These are phyloP conservation scores for Moelleriella libera DNA, from an alignment of 2,329 filamentous ascomycete genomes.

Conservation along the genomic window DNA sequence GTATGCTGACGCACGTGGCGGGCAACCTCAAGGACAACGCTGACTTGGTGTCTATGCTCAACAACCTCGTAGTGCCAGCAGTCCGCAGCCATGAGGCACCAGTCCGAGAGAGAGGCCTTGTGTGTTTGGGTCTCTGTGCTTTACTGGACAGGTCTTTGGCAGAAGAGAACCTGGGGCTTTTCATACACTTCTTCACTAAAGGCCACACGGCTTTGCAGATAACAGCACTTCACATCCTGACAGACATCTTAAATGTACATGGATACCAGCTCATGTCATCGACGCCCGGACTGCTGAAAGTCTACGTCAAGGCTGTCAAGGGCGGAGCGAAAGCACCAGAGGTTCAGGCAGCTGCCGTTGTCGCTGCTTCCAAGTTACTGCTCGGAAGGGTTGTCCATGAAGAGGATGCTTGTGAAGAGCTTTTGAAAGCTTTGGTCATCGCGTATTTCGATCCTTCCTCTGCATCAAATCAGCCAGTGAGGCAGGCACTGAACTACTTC, in stretches of 20 bases:
- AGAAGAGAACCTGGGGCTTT: slow-evolving; percentile 80
- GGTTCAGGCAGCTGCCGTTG: slow-evolving; percentile 69
- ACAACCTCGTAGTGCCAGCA: slow-evolving; percentile 90
- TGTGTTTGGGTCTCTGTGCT: slow-evolving; percentile 83
- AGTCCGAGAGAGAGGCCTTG: slow-evolving; percentile 76
- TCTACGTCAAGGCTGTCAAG: slow-evolving; percentile 73
- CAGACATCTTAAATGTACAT: slow-evolving; percentile 84
- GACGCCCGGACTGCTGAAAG: slow-evolving; percentile 61
- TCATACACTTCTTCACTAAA: slow-evolving; percentile 92
- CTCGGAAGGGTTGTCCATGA: slow-evolving; percentile 68
- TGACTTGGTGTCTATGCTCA: slow-evolving; percentile 92
- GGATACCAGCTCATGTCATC: slow-evolving; percentile 60
- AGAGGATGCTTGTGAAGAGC: slow-evolving; percentile 47
- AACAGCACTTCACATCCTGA: slow-evolving; percentile 80
- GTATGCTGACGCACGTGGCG: slow-evolving; percentile 88
- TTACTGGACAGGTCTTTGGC: slow-evolving; percentile 84
- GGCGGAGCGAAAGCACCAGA: slow-evolving; percentile 53
- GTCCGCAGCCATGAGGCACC: slow-evolving; percentile 87
- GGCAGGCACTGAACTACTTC: slow-evolving; percentile 86
- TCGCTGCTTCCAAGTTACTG: slow-evolving; percentile 74
- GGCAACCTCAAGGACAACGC: slow-evolving; percentile 80
- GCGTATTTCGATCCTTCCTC: slow-evolving; percentile 85
- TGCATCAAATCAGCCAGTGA: slow-evolving; percentile 62
- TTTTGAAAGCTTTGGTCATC: slow-evolving; percentile 74
- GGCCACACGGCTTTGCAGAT: slow-evolving; percentile 83